Evolutionary conservation across 768 basidiomycete genomes (phyloP).

Genomic region (Lactarius hengduanensis): DNA sequence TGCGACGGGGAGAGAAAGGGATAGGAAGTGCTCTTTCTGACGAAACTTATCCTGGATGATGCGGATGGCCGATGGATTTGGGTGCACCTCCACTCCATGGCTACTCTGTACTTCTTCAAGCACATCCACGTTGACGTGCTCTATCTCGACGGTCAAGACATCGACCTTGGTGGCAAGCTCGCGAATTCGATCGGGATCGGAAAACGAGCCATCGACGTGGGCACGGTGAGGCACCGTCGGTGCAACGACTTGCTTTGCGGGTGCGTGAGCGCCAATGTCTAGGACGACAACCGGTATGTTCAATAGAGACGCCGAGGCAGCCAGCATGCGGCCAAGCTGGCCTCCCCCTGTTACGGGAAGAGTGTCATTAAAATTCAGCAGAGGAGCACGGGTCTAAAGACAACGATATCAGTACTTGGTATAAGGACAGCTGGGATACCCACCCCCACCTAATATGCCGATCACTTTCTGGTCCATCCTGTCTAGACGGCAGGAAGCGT

Average conservation of each 20-base stretch:
- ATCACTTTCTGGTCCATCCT: conserved; percentile 35
- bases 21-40: conserved; percentile 59
- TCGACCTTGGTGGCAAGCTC: conserved; percentile 80
- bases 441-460: conserved; percentile 42
- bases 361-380: neutral
- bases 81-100: conserved; percentile 50
- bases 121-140: conserved; percentile 84
- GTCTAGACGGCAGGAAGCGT: neutral
- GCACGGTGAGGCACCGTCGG: conserved; percentile 46
- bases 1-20: conserved; percentile 51
- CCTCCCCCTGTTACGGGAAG: conserved; percentile 70
- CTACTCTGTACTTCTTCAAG: conserved; percentile 58
- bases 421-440: conserved; percentile 25
- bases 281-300: conserved; percentile 83
- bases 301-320: conserved; percentile 82
- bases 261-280: conserved; percentile 74
- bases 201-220: conserved; percentile 90
- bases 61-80: conserved; percentile 76
- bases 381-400: conserved; percentile 9
- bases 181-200: conserved; percentile 73
- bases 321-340: conserved; percentile 97
- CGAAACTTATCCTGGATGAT: conserved; percentile 78
- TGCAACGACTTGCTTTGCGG: conserved; percentile 85
- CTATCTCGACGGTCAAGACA: conserved; percentile 92
- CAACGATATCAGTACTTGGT: neutral